These are phyloP conservation scores for Berkeleyomyces rouxiae DNA, from an alignment of 2,329 filamentous ascomycete species.

Conservation along the genomic window DNA sequence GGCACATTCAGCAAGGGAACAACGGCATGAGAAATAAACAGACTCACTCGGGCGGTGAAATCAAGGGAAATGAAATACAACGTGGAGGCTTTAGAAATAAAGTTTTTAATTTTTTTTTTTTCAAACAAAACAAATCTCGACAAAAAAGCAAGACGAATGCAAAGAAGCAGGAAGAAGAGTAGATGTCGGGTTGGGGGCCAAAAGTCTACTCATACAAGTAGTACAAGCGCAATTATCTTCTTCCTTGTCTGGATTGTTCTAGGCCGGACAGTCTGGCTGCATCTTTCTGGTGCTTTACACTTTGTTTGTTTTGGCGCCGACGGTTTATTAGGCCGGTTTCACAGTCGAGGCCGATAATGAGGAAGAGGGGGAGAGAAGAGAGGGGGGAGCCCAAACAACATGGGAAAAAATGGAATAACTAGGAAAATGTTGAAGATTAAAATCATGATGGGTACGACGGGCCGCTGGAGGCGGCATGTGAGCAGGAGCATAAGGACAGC, in stretches of 20 bases:
- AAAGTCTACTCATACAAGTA: neutral
- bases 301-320: neutral
- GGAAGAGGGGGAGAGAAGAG: neutral
- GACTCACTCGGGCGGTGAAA: neutral
- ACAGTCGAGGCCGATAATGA: neutral
- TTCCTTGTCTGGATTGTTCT: neutral
- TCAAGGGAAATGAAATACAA: neutral
- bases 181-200: neutral
- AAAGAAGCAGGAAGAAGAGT: neutral
- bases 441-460: neutral
- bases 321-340: conserved; percentile 1
- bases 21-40: neutral
- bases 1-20: neutral
- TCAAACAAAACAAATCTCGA: neutral
- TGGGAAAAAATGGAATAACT: neutral
- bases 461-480: neutral
- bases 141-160: neutral
- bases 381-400: neutral
- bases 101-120: neutral
- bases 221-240: neutral
- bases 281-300: neutral
- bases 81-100: neutral
- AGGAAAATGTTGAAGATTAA: too few relatives aligned
- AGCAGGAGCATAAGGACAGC: neutral
- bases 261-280: neutral